phyloP scores from a whole-genome alignment of 192 early-diverging fungal genomes.

The Coemansia sp. region DNA sequence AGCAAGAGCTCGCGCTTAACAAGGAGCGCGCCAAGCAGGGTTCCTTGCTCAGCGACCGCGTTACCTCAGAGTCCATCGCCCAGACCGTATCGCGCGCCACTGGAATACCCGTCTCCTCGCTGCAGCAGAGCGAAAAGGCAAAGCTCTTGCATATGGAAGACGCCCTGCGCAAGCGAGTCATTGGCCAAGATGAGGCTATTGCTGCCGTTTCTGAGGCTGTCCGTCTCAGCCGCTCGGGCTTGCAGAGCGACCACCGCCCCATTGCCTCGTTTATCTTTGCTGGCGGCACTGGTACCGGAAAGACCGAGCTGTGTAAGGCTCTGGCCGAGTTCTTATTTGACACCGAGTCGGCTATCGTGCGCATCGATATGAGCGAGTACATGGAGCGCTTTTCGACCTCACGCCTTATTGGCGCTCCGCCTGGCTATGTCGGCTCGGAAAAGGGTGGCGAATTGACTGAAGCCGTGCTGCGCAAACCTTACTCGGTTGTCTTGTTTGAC shows the following conservation, averaged over 20 bases:
- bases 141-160: conserved; percentile 77
- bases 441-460: conserved; percentile 81
- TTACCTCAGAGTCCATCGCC: conserved; percentile 79
- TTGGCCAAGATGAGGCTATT: conserved; percentile 78
- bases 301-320: conserved; percentile 78
- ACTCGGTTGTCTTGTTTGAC: conserved; percentile 77
- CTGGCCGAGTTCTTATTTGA: conserved; percentile 80
- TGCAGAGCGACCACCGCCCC: conserved; percentile 73
- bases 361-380: conserved; percentile 84
- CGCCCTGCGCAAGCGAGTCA: conserved; percentile 60
- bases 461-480: conserved; percentile 77
- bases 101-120: conserved; percentile 77
- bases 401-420: conserved; percentile 78
- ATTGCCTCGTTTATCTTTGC: conserved; percentile 83
- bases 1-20: conserved; percentile 65
- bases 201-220: conserved; percentile 73
- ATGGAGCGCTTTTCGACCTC: conserved; percentile 75
- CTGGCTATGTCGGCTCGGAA: conserved; percentile 81
- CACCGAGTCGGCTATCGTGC: conserved; percentile 69
- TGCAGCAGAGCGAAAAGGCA: conserved; percentile 72
- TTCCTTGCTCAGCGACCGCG: conserved; percentile 76
- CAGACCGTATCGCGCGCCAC: conserved; percentile 75
- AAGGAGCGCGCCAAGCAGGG: conserved; percentile 55
- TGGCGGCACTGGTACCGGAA: conserved; percentile 85
- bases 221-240: conserved; percentile 75